These are phyloP conservation scores for Fusarium sp. DNA, from an alignment of 2,329 filamentous ascomycete genomes.

Conservation along the genomic window DNA sequence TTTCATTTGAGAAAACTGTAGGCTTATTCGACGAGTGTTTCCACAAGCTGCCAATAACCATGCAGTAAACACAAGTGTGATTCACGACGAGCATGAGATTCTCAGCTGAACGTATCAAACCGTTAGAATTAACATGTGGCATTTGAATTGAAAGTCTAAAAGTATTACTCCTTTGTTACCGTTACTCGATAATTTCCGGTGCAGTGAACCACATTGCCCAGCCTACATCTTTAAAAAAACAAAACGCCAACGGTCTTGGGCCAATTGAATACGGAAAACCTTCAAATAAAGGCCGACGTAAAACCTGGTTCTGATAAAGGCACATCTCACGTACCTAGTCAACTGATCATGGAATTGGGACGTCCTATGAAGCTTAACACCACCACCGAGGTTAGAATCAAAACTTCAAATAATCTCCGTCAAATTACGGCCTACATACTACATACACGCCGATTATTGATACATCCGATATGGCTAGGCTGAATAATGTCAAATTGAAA, in stretches of 20 bases:
- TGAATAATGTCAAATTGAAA: not conserved
- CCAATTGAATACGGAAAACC: too few relatives aligned
- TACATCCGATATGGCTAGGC: not conserved
- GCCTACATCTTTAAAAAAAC: too few relatives aligned
- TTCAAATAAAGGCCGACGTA: too few relatives aligned
- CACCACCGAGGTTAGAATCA: not conserved
- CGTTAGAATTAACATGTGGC: not conserved
- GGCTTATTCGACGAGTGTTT: too few relatives aligned
- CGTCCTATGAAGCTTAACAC: constrained; percentile 1
- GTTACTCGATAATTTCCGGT: not conserved
- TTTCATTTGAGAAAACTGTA: too few relatives aligned
- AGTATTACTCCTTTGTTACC: not conserved
- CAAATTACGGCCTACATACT: not conserved
- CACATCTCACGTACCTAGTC: too few relatives aligned
- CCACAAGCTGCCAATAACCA: too few relatives aligned
- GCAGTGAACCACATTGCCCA: too few relatives aligned
- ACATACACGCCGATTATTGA: not conserved
- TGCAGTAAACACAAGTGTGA: too few relatives aligned
- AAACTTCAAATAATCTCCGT: not conserved
- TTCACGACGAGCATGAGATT: too few relatives aligned
- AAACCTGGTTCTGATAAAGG: too few relatives aligned
- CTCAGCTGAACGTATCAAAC: not conserved
- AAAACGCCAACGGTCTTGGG: not conserved
- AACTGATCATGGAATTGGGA: not conserved
- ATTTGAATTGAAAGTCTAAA: not conserved